A percentile compares a stretch with the other conserved stretches of the same genome.
Conservation (phyloP, 2,329 filamentous ascomycete species). For the Leptographium flavum region DNA sequence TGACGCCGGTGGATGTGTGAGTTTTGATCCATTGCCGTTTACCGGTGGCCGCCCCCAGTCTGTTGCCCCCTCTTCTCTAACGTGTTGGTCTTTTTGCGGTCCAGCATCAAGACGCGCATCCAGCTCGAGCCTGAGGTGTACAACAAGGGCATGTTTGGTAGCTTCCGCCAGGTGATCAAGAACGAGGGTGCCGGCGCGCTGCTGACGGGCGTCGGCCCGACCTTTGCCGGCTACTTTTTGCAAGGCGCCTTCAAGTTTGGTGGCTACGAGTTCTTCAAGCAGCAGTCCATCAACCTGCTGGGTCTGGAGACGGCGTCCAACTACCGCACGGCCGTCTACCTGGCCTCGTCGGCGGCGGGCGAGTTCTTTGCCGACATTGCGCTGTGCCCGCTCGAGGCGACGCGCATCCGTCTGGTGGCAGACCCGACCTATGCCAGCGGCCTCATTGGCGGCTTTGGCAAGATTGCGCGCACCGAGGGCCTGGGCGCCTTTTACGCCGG, state of each 20-base stretch:
- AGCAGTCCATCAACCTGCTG: constrained; percentile 60
- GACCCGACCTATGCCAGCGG: constrained; percentile 63
- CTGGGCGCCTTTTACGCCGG: constrained; percentile 68
- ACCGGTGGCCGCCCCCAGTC: background rate
- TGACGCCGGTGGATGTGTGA: constrained; percentile 99
- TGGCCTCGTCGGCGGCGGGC: constrained; percentile 43
- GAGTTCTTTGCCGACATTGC: constrained; percentile 56
- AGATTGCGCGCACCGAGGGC: constrained; percentile 63
- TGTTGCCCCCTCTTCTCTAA: too few species aligned
- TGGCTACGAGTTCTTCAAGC: constrained; percentile 82
- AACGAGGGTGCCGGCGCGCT: constrained; percentile 66
- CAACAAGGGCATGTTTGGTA: constrained; percentile 66
- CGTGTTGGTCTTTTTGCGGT: too few species aligned
- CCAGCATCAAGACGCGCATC: constrained; percentile 78
- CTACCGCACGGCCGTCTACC: constrained; percentile 61
- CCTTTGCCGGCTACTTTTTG: constrained; percentile 70
- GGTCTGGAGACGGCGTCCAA: constrained; percentile 56
- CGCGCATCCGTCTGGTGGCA: constrained; percentile 71
- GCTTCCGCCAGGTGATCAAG: constrained; percentile 61
- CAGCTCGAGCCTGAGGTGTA: constrained; percentile 71
- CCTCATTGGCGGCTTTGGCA: constrained; percentile 55
- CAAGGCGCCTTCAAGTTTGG: constrained; percentile 81
- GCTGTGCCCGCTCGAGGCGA: constrained; percentile 73
- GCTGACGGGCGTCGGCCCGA: constrained; percentile 64
- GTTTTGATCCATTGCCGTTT: constrained; percentile 25